These are phyloP conservation scores for Bocquillonia castaneifolia DNA, from an alignment of 441 rosid species.

Conservation along the genomic window DNA sequence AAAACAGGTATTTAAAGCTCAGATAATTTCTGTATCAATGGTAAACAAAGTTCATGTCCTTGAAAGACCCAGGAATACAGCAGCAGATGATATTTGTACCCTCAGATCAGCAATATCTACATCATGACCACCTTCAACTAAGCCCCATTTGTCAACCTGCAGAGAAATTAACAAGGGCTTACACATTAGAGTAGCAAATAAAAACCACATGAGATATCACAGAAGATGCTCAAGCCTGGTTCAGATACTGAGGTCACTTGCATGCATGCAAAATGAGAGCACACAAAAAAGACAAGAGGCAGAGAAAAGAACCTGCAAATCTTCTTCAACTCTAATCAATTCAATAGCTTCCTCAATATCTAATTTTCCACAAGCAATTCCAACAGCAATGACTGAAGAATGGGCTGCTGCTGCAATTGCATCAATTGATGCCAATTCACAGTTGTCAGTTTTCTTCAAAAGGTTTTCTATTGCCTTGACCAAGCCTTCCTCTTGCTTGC, in stretches of 20 bases:
- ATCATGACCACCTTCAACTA: constrained; percentile 98
- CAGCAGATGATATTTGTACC: constrained; percentile 85
- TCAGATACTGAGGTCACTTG: not conserved
- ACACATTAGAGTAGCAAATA: constrained; percentile 4
- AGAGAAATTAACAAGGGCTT: constrained; percentile 6
- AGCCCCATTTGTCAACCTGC: constrained; percentile 93
- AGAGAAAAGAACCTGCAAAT: constrained; percentile 59
- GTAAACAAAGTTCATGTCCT: constrained; percentile 34
- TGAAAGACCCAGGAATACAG: constrained; percentile 81
- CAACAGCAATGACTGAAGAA: constrained; percentile 68
- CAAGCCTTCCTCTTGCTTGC: constrained; percentile 81
- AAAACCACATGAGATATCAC: not conserved
- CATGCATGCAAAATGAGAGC: not conserved
- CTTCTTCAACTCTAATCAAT: constrained; percentile 93
- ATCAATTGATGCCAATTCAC: constrained; percentile 86
- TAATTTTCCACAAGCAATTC: constrained; percentile 63
- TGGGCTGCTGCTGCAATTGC: constrained; percentile 88
- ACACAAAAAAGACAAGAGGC: not conserved
- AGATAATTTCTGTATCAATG: not conserved
- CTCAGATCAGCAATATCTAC: constrained; percentile 89
- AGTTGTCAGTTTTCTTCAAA: constrained; percentile 59
- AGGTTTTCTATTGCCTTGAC: constrained; percentile 59
- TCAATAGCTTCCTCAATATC: constrained; percentile 84
- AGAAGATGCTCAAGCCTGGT: not conserved
- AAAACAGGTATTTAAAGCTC: not conserved